A percentile compares a stretch with the other conserved stretches of the same genome.
Evolutionary conservation across 2,329 filamentous ascomycete genomes (phyloP).

Genomic region (Colletotrichum lentis): DNA sequence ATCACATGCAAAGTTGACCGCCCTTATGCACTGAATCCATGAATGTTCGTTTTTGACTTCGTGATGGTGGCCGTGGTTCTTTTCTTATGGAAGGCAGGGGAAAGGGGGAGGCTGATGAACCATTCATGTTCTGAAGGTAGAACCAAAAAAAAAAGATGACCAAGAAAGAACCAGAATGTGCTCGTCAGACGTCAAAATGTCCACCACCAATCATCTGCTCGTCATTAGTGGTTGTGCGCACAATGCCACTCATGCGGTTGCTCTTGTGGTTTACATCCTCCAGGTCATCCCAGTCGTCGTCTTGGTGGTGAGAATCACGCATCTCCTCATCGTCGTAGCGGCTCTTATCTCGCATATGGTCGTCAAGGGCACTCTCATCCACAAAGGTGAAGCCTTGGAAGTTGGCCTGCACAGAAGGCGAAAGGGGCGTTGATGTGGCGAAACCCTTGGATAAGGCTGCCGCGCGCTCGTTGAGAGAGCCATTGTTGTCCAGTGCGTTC

Average conservation of each 20-base stretch:
- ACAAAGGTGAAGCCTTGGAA: slow-evolving; percentile 99
- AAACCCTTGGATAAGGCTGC: slow-evolving; percentile 86
- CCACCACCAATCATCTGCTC: slow-evolving; percentile 70
- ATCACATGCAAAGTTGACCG: slow-evolving; percentile 38
- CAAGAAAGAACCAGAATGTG: neutral
- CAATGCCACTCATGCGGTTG: slow-evolving; percentile 71
- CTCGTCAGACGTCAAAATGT: slow-evolving; percentile 68
- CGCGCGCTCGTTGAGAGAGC: slow-evolving; percentile 89
- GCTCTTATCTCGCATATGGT: slow-evolving; percentile 71
- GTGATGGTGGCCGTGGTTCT: slow-evolving; percentile 28
- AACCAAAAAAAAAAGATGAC: slow-evolving; percentile 18
- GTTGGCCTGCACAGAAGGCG: slow-evolving; percentile 95
- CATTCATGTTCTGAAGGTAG: slow-evolving; percentile 30
- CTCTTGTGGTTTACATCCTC: slow-evolving; percentile 62
- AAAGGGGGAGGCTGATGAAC: slow-evolving; percentile 19
- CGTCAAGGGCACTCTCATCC: slow-evolving; percentile 94
- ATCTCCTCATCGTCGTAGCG: slow-evolving; percentile 65
- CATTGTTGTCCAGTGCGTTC: slow-evolving; percentile 85
- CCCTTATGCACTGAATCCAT: slow-evolving; percentile 39
- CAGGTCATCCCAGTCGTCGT: slow-evolving; percentile 68
- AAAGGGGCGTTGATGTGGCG: slow-evolving; percentile 88
- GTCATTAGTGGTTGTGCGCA: slow-evolving; percentile 64
- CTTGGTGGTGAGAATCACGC: slow-evolving; percentile 60
- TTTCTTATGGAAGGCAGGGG: slow-evolving; percentile 17
- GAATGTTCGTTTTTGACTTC: slow-evolving; percentile 38